Evolutionary conservation across 306 rosid genomes (phyloP), one percentile per base, ranked within the genome.

Genomic region (Cicer arietinum): DNA sequence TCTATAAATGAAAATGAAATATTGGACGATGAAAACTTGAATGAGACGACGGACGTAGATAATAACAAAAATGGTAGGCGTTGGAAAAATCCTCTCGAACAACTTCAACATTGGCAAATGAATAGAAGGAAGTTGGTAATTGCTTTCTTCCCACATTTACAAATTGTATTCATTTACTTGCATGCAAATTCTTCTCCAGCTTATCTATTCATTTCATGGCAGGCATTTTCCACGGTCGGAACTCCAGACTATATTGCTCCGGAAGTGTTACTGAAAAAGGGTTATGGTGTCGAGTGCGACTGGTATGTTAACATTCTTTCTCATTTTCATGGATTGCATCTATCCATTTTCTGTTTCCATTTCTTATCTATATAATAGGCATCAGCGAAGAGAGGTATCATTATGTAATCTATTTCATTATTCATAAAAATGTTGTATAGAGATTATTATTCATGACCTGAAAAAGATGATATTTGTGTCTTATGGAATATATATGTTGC

Each of bases 161-260:
- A 73, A 77, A 44, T 73, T 46, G 42, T 42, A 76, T 67, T 37
- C 69, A 41, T 46, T 61, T 73, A 44, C 76, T 20, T 47, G 46
- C 60, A 20, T 59, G 45, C 61, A 74, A 80, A 44, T 73, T 62
- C 61, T 74, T 80, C 80, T 71, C 67, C 54, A 46, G 10, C 74
- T 66, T 60, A 40, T 75, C 14, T 64, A 42, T 80, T 78, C 16
- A 56, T 75, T 82, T 81, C 12, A 52, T 85, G 80, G 51, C 84
- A 93, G 97, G 98, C 98, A 53, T 93, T 56, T 84, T 93, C 98
- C 51, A 93, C 96, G 12, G 98, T 91, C 35, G 98, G 97, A 78
- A 93, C 97, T 17, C 97, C 98, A 10, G 97, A 93, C 77, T 91
- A 93, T 74, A 91, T 93, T 59, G 97, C 97, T 81, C 97, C 97